These are phyloP conservation scores for Fusarium udum DNA, from an alignment of 2,329 filamentous ascomycete species.

Conservation along the genomic window DNA sequence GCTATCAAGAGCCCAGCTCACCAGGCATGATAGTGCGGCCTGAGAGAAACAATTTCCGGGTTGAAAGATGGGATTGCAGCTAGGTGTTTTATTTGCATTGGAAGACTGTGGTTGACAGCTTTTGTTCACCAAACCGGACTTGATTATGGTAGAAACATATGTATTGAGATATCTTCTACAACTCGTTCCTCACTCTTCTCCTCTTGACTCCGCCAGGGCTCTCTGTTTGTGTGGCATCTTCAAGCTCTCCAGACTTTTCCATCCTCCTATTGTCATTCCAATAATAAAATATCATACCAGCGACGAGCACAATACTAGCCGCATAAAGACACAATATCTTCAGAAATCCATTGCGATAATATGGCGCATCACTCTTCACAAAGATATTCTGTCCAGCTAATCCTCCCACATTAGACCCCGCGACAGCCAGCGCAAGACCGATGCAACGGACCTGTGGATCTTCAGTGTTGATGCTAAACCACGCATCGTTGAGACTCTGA, in stretches of 20 bases:
- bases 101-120: background rate
- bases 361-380: background rate
- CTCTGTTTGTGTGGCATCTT: rapidly evolving
- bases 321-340: background rate
- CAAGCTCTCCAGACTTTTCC: background rate
- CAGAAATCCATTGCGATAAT: background rate
- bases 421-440: background rate
- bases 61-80: background rate
- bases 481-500: background rate
- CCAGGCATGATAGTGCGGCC: background rate
- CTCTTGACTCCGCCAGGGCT: rapidly evolving
- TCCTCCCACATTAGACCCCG: background rate
- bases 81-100: no score
- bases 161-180: background rate
- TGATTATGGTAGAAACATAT: rapidly evolving
- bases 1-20: background rate
- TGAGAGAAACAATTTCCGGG: background rate
- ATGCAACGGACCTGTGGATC: slow-evolving; percentile 1
- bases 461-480: background rate
- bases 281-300: slow-evolving; percentile 11
- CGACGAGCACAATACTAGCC: background rate
- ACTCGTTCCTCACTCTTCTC: background rate
- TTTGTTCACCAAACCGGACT: no score
- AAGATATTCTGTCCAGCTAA: background rate
- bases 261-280: slow-evolving; percentile 2